These are phyloP conservation scores for Talaromyces sp. DNA, from an alignment of 2,329 filamentous ascomycete genomes.

Conservation along the genomic window DNA sequence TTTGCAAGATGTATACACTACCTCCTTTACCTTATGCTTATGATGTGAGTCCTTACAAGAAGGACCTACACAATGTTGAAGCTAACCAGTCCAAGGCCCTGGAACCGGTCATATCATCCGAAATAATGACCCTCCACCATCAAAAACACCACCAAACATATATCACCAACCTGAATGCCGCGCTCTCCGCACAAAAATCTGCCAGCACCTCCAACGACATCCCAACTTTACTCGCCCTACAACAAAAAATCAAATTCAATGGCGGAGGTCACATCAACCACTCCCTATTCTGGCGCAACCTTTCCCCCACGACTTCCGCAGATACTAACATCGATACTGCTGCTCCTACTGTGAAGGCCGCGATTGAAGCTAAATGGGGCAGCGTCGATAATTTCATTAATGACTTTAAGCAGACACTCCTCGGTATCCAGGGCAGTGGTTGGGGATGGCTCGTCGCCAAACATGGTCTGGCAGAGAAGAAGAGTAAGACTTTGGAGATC, in stretches of 20 bases:
- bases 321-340: conserved; percentile 57
- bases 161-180: conserved; percentile 81
- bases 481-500: conserved; percentile 55
- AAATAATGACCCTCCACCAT: conserved; percentile 96
- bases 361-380: conserved; percentile 67
- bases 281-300: conserved; percentile 85
- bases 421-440: conserved; percentile 76
- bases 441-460: conserved; percentile 84
- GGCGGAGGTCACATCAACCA: conserved; percentile 93
- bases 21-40: conserved; percentile 67
- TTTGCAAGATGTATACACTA: conserved; percentile 53
- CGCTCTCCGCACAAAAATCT: conserved; percentile 61
- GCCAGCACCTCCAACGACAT: conserved; percentile 59
- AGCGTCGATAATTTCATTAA: conserved; percentile 63
- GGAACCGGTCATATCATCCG: conserved; percentile 72
- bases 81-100: conserved; percentile 56
- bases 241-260: conserved; percentile 76
- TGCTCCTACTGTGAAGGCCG: conserved; percentile 55
- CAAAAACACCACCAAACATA: conserved; percentile 92
- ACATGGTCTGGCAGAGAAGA: conserved; percentile 50
- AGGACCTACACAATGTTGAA: neutral
- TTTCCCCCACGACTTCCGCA: conserved; percentile 59
- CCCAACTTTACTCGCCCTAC: conserved; percentile 63
- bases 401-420: conserved; percentile 62
- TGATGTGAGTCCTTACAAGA: conserved; percentile 53